Evolutionary conservation across 2,329 filamentous ascomycete species (phyloP).

Genomic region (Diaporthe sp.): DNA sequence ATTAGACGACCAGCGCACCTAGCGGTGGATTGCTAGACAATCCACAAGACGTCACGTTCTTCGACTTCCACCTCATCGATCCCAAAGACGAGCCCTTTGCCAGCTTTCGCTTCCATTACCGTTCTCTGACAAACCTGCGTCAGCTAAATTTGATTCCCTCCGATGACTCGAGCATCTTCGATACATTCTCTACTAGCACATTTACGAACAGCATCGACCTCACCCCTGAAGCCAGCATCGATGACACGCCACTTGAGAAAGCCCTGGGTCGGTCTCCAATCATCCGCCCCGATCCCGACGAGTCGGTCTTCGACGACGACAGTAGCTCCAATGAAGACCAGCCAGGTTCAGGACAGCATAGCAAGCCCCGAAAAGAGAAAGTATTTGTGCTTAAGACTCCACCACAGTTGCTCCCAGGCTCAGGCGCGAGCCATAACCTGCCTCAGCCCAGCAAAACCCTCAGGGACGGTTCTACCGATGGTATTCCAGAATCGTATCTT

Average conservation of each 20-base stretch:
- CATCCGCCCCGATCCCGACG: not conserved
- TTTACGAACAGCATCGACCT: conserved; percentile 5
- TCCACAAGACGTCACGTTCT: conserved; percentile 64
- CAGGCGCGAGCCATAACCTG: conserved; percentile 32
- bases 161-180: conserved; percentile 33
- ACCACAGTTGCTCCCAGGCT: conserved; percentile 38
- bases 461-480: conserved; percentile 44
- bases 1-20: conserved; percentile 56
- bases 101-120: conserved; percentile 69
- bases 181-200: conserved; percentile 20
- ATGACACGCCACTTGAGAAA: not conserved
- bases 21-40: conserved; percentile 67
- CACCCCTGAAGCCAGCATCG: not conserved
- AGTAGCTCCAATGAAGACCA: not conserved
- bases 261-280: not conserved
- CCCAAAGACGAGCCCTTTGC: conserved; percentile 65
- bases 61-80: conserved; percentile 66
- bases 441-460: conserved; percentile 52
- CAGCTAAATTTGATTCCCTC: conserved; percentile 62
- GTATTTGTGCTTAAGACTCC: conserved; percentile 30
- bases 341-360: not conserved
- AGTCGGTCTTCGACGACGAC: conserved; percentile 34
- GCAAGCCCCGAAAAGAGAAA: conserved; percentile 28
- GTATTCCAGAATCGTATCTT: conserved; percentile 43
- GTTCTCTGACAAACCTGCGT: conserved; percentile 63